Percentiles rank a stretch among this genome's conserved stretches.
Evolutionary conservation across 225 moss, liverwort and hornwort genomes (phyloP).

Genomic region (Pleurozium schreberi): DNA sequence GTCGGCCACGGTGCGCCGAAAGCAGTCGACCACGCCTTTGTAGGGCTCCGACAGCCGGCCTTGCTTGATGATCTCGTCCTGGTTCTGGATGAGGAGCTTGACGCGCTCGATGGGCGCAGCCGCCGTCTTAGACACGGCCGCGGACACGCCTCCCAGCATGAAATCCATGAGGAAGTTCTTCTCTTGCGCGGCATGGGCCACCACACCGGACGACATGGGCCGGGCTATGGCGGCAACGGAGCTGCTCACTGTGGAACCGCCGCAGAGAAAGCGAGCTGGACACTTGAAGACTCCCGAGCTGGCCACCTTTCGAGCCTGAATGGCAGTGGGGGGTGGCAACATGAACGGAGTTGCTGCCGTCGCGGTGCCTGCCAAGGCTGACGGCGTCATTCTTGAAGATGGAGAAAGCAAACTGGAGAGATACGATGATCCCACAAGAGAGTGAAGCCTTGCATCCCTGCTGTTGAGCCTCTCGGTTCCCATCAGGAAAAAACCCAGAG

Average conservation of each 20-base stretch:
- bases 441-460: neutral
- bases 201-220: neutral
- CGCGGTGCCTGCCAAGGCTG: neutral
- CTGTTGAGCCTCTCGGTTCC: neutral
- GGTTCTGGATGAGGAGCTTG: conserved; percentile 72
- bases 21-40: conserved; percentile 58
- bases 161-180: conserved; percentile 65
- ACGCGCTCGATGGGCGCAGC: conserved; percentile 80
- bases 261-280: neutral
- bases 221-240: neutral
- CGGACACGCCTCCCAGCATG: conserved; percentile 68
- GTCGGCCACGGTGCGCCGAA: conserved; percentile 34
- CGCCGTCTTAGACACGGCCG: conserved; percentile 68
- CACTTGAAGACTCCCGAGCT: neutral
- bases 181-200: conserved; percentile 25
- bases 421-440: neutral
- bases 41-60: conserved; percentile 47
- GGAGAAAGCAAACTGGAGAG: neutral
- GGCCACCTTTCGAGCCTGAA: neutral
- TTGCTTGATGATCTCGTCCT: conserved; percentile 73
- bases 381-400: neutral
- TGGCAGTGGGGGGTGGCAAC: neutral
- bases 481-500: neutral
- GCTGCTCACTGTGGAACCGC: neutral
- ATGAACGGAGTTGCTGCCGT: neutral